A percentile compares a stretch with the other conserved stretches of the same genome.
Conservation (phyloP, 805 yeast genomes). For the Danielozyma ontarioensis region DNA sequence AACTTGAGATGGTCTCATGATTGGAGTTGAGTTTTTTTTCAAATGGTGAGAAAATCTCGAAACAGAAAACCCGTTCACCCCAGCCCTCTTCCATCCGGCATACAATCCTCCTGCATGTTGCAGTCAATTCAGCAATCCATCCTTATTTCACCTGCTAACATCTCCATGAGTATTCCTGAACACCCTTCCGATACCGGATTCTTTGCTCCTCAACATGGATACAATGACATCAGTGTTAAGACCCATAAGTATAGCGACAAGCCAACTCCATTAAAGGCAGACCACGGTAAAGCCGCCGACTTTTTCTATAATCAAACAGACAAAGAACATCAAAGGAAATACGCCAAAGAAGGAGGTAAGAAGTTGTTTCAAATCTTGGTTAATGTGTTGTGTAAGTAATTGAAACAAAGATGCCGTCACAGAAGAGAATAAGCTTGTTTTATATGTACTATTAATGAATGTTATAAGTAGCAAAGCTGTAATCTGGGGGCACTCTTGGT, state of each 20-base stretch:
- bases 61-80: too few species aligned
- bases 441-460: too few species aligned
- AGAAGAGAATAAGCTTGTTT: too few species aligned
- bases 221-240: conserved; percentile 21
- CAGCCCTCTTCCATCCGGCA: too few species aligned
- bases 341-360: conserved; percentile 23
- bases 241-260: conserved; percentile 27
- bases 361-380: conserved; percentile 16
- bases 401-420: too few species aligned
- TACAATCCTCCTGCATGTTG: too few species aligned
- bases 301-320: conserved; percentile 23
- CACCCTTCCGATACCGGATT: conserved; percentile 23
- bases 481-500: too few species aligned
- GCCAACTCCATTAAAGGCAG: conserved; percentile 27
- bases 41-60: too few species aligned
- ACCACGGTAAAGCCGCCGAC: conserved; percentile 21
- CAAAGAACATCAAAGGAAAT: conserved; percentile 30
- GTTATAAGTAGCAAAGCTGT: too few species aligned
- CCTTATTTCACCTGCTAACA: neutral
- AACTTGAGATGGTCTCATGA: conserved; percentile 13
- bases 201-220: conserved; percentile 27
- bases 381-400: conserved; percentile 15
- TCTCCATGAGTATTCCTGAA: conserved; percentile 18
- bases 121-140: too few species aligned
- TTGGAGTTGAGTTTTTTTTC: too few species aligned